These are phyloP conservation scores for Zasmidium angulare DNA, from an alignment of 2,329 filamentous ascomycete species.

Conservation along the genomic window DNA sequence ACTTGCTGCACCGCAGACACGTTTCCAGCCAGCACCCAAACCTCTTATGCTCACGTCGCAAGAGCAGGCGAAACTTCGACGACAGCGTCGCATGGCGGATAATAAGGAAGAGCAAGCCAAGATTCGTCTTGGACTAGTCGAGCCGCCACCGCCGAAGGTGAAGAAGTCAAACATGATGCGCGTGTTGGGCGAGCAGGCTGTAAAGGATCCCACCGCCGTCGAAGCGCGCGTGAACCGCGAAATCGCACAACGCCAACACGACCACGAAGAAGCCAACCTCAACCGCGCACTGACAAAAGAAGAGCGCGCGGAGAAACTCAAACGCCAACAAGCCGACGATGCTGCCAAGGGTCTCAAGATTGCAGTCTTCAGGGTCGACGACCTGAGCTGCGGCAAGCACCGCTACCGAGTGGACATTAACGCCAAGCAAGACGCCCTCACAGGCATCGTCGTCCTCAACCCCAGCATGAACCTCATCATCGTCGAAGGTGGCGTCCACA, in stretches of 20 bases:
- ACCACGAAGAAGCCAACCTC: constrained; percentile 77
- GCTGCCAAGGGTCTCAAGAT: constrained; percentile 81
- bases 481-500: constrained; percentile 85
- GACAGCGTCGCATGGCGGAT: constrained; percentile 87
- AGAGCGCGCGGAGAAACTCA: constrained; percentile 79
- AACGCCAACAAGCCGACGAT: constrained; percentile 80
- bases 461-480: constrained; percentile 86
- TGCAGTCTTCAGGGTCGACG: constrained; percentile 85
- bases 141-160: constrained; percentile 89
- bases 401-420: constrained; percentile 92
- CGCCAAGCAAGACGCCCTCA: constrained; percentile 82
- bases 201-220: constrained; percentile 95
- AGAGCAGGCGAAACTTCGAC: constrained; percentile 86
- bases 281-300: constrained; percentile 87
- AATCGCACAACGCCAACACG: constrained; percentile 79
- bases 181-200: constrained; percentile 85
- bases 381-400: constrained; percentile 85
- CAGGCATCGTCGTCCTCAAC: constrained; percentile 88
- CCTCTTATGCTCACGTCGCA: constrained; percentile 88
- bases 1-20: constrained; percentile 87
- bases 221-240: constrained; percentile 91
- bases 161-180: constrained; percentile 98
- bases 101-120: constrained; percentile 96
- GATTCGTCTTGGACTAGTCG: constrained; percentile 84
- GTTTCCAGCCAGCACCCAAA: constrained; percentile 74